Evolutionary conservation across 371 early-diverging fungal genomes (phyloP).

Genomic region (Choanephora cucurbitarum): DNA sequence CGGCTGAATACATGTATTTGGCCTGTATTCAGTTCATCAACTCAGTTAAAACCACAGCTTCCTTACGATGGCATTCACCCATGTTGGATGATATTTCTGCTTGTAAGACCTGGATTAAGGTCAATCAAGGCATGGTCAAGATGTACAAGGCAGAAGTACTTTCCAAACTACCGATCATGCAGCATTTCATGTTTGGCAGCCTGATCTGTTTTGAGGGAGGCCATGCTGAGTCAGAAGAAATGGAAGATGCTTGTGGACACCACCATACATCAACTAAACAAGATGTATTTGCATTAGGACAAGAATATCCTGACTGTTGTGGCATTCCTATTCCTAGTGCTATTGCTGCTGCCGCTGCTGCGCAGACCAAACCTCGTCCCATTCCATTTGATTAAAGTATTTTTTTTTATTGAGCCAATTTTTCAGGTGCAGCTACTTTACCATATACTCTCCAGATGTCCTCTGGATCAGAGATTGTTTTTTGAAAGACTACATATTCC

Average conservation of each 20-base stretch:
- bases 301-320: slow-evolving; percentile 93
- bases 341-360: slow-evolving; percentile 78
- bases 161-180: slow-evolving; percentile 96
- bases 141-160: slow-evolving; percentile 99
- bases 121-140: slow-evolving; percentile 95
- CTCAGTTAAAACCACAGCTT: slow-evolving; percentile 65
- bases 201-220: slow-evolving; percentile 64
- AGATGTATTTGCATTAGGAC: slow-evolving; percentile 87
- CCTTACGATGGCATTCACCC: slow-evolving; percentile 87
- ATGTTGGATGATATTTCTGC: slow-evolving; percentile 96
- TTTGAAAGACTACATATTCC: slow-evolving; percentile 76
- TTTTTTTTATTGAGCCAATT: slow-evolving; percentile 11
- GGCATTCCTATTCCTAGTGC: slow-evolving; percentile 94
- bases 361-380: slow-evolving; percentile 27
- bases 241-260: slow-evolving; percentile 54
- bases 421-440: slow-evolving; percentile 60
- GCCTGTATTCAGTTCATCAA: slow-evolving; percentile 91
- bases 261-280: slow-evolving; percentile 30
- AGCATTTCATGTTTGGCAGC: slow-evolving; percentile 97
- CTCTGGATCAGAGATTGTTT: slow-evolving; percentile 62
- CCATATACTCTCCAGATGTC: slow-evolving; percentile 76
- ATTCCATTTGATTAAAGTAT: slow-evolving; percentile 59
- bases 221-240: slow-evolving; percentile 35
- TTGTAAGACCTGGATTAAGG: slow-evolving; percentile 90
- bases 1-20: slow-evolving; percentile 90